Percentiles rank a stretch among this genome's conserved stretches.
Evolutionary conservation across 257 asterid genomes (phyloP).

Genomic region (Ophiorrhiza pumila): DNA sequence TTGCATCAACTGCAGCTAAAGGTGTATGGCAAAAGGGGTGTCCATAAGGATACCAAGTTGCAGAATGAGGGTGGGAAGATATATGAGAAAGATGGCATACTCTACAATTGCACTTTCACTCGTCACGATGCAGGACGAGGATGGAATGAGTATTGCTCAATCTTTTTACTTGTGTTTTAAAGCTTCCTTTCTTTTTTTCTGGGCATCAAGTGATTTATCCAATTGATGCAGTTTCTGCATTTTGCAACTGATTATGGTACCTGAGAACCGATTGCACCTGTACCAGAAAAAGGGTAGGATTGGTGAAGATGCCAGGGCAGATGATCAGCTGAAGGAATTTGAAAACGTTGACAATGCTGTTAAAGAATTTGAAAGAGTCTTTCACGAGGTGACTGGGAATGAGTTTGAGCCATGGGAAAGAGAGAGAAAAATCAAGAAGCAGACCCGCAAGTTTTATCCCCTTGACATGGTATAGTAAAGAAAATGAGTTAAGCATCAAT

Average conservation of each 20-base stretch:
- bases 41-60: conserved; percentile 74
- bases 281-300: conserved; percentile 64
- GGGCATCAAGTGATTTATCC: neutral
- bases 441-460: conserved; percentile 48
- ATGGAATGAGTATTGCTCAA: conserved; percentile 52
- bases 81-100: conserved; percentile 62
- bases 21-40: conserved; percentile 79
- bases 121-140: conserved; percentile 41
- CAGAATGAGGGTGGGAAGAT: conserved; percentile 66
- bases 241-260: conserved; percentile 57
- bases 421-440: conserved; percentile 61
- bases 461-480: conserved; percentile 56
- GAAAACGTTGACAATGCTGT: conserved; percentile 42
- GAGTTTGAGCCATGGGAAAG: conserved; percentile 76
- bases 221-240: conserved; percentile 45
- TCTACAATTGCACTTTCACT: conserved; percentile 73
- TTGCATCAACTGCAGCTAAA: conserved; percentile 48
- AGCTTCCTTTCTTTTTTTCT: neutral
- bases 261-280: conserved; percentile 54
- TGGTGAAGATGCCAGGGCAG: conserved; percentile 43
- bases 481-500: neutral
- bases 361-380: conserved; percentile 50
- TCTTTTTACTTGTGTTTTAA: neutral
- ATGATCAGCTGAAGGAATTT: conserved; percentile 59
- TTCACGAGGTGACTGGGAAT: conserved; percentile 59